Evolutionary conservation across 2,329 filamentous ascomycete species (phyloP).

Genomic region (Trichoderma koningii): DNA sequence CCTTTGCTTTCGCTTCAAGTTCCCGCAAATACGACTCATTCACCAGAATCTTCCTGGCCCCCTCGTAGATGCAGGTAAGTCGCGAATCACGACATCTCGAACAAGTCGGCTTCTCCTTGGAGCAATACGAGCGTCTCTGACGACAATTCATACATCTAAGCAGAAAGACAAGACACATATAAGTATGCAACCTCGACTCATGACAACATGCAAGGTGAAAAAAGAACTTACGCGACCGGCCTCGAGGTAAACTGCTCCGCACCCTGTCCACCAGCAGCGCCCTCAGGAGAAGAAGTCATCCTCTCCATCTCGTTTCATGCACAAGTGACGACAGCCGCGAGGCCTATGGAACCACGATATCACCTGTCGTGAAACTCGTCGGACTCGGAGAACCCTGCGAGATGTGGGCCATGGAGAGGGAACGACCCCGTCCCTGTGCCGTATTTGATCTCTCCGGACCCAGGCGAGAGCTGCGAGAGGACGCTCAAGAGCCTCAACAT

Average conservation of each 20-base stretch:
- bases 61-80: slow-evolving; percentile 41
- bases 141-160: slow-evolving; percentile 42
- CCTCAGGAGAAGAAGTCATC: slow-evolving; percentile 14
- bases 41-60: slow-evolving; percentile 40
- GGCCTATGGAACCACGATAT: not conserved
- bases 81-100: slow-evolving; percentile 39
- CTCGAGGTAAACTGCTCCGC: slow-evolving; percentile 31
- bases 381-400: slow-evolving; percentile 2
- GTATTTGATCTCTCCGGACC: slow-evolving; percentile 18
- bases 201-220: too few relatives aligned
- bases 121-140: slow-evolving; percentile 41
- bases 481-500: slow-evolving; percentile 15
- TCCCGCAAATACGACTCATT: slow-evolving; percentile 41
- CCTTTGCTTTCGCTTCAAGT: slow-evolving; percentile 40
- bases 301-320: not conserved
- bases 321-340: not conserved
- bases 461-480: not conserved
- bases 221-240: slow-evolving; percentile 35
- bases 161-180: not conserved
- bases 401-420: slow-evolving; percentile 12
- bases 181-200: not conserved
- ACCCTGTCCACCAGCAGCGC: not conserved
- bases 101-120: slow-evolving; percentile 42
- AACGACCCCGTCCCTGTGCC: not conserved
- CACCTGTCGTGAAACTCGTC: not conserved